Conservation (phyloP, 2,329 filamentous ascomycete genomes). For the Penicillium sp. region DNA sequence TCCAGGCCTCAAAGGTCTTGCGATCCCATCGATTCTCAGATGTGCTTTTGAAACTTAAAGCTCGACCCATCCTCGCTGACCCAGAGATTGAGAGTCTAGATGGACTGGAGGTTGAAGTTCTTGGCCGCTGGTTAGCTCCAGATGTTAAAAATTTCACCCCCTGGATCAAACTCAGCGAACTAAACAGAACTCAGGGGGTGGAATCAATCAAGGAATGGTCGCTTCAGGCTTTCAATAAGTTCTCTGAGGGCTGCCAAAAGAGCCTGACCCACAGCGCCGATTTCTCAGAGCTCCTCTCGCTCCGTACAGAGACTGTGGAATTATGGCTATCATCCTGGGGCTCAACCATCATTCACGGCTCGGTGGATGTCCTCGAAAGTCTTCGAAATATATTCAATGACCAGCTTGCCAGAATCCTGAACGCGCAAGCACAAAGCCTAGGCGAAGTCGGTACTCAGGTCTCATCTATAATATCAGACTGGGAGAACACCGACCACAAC, state of each 20-base stretch:
- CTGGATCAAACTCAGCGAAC: conserved; percentile 73
- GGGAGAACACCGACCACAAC: conserved; percentile 49
- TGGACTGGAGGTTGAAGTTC: conserved; percentile 66
- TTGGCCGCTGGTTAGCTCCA: conserved; percentile 69
- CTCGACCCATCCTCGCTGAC: conserved; percentile 63
- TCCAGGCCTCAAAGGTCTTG: conserved; percentile 67
- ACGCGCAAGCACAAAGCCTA: conserved; percentile 56
- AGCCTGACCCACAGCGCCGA: conserved; percentile 54
- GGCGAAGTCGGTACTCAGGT: conserved; percentile 58
- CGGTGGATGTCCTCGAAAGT: conserved; percentile 58
- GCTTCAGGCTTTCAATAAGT: conserved; percentile 49
- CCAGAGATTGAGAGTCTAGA: conserved; percentile 56
- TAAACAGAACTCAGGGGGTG: conserved; percentile 52
- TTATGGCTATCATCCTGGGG: conserved; percentile 64
- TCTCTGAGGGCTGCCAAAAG: conserved; percentile 55
- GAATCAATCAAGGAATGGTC: conserved; percentile 59
- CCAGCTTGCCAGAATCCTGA: conserved; percentile 56
- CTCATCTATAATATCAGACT: conserved; percentile 52
- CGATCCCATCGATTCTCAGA: conserved; percentile 65
- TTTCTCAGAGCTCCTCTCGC: conserved; percentile 58
- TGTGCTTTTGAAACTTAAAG: conserved; percentile 60
- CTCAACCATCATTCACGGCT: conserved; percentile 47
- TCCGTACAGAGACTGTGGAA: conserved; percentile 62
- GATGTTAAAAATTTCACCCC: conserved; percentile 79
- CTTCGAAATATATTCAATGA: conserved; percentile 61